These are phyloP conservation scores for Vitis cinerea DNA, from an alignment of 164 flowering plant genomes.

Conservation along the genomic window DNA sequence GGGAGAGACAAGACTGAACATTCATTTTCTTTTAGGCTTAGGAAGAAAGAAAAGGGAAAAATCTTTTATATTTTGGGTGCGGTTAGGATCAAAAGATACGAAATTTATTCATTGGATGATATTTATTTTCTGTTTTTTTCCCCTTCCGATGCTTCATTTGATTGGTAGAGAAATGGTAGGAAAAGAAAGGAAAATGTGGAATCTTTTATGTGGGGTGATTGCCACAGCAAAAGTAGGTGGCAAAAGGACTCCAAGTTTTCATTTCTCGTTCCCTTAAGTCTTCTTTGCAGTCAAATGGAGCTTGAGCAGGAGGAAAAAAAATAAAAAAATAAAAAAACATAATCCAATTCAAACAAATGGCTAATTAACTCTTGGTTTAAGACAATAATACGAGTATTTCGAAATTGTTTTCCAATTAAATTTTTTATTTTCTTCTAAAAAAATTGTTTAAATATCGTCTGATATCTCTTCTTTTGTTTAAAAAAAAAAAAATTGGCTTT, in stretches of 20 bases:
- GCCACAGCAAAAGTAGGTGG: too few relatives aligned
- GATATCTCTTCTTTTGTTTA: too few relatives aligned
- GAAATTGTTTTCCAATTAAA: too few relatives aligned
- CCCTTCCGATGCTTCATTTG: neutral
- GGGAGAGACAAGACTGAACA: neutral
- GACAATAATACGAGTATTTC: too few relatives aligned
- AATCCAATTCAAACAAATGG: too few relatives aligned
- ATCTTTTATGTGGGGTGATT: neutral
- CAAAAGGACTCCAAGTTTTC: neutral
- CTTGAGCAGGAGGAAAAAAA: neutral
- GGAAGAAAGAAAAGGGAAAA: neutral
- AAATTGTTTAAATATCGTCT: too few relatives aligned
- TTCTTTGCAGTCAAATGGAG: conserved; percentile 1
- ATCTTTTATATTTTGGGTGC: neutral
- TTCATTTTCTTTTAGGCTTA: neutral
- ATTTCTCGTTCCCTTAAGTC: neutral
- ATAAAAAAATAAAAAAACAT: too few relatives aligned
- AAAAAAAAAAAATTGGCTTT: too few relatives aligned
- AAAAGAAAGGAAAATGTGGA: conserved; percentile 1
- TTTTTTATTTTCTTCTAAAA: too few relatives aligned
- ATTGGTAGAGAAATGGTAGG: neutral
- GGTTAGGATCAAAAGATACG: neutral
- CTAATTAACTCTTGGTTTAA: too few relatives aligned
- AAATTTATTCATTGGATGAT: neutral
- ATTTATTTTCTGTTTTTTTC: neutral